Evolutionary conservation across 768 basidiomycete genomes (phyloP).

Genomic region (Porpolomopsis calyptriformis): DNA sequence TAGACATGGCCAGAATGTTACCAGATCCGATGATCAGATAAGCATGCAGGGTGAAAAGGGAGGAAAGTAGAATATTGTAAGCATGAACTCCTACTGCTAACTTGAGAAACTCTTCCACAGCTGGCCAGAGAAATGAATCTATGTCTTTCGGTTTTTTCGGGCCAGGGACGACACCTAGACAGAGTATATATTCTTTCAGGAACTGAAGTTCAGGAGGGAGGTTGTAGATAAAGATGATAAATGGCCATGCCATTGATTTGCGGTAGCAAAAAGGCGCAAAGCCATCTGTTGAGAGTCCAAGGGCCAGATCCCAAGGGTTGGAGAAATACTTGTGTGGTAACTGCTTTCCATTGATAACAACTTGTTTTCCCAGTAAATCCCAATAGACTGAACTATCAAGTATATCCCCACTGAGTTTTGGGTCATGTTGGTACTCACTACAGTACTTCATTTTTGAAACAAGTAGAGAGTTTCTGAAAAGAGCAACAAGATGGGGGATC

Average conservation of each 20-base stretch:
- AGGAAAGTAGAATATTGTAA: conserved; percentile 23
- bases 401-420: conserved; percentile 20
- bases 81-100: conserved; percentile 28
- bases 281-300: conserved; percentile 30
- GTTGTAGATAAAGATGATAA: conserved; percentile 33
- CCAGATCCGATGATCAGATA: conserved; percentile 16
- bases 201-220: conserved; percentile 28
- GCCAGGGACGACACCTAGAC: conserved; percentile 32
- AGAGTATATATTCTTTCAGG: conserved; percentile 22
- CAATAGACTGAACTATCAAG: conserved; percentile 25
- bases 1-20: conserved; percentile 7
- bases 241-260: conserved; percentile 24
- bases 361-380: conserved; percentile 12
- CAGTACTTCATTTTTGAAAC: conserved; percentile 11
- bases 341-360: conserved; percentile 17
- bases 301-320: conserved; percentile 23
- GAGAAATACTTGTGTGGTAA: conserved; percentile 22
- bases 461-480: conserved; percentile 9
- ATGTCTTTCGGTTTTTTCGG: conserved; percentile 28
- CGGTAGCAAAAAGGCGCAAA: conserved; percentile 23
- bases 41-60: conserved; percentile 15
- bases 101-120: conserved; percentile 24
- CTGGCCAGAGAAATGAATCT: conserved; percentile 27
- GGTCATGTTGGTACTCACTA: conserved; percentile 3
- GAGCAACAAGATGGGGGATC: conserved; percentile 19